Conservation (phyloP, 805 yeast species). For the Starmera caribaea region DNA sequence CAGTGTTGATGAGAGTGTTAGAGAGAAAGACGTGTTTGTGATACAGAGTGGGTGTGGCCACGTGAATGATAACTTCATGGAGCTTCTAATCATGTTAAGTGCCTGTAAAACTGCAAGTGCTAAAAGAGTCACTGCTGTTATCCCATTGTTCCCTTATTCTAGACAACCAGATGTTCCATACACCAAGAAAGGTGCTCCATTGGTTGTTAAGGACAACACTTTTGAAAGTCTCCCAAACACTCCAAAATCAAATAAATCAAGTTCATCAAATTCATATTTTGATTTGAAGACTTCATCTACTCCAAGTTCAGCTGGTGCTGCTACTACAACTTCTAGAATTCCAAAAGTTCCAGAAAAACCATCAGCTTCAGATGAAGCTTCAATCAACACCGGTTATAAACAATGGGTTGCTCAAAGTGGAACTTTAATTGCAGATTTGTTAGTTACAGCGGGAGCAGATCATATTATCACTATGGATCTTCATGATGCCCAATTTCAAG, state of each 20-base stretch:
- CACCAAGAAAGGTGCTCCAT: slow-evolving; percentile 68
- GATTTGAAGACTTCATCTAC: not conserved
- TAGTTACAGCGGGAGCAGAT: slow-evolving; percentile 92
- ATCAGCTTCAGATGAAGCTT: slow-evolving; percentile 22
- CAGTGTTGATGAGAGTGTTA: slow-evolving; percentile 75
- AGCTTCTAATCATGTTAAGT: slow-evolving; percentile 77
- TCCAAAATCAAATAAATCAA: slow-evolving; percentile 21
- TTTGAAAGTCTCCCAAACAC: slow-evolving; percentile 42
- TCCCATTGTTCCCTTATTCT: slow-evolving; percentile 92
- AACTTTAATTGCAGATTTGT: slow-evolving; percentile 76
- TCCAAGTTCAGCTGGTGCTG: slow-evolving; percentile 6
- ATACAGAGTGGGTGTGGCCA: slow-evolving; percentile 84
- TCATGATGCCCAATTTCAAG: slow-evolving; percentile 97
- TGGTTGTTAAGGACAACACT: slow-evolving; percentile 29
- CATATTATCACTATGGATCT: slow-evolving; percentile 96
- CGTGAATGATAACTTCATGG: slow-evolving; percentile 90
- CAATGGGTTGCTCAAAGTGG: slow-evolving; percentile 97
- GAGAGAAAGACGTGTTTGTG: slow-evolving; percentile 95
- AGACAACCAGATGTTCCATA: slow-evolving; percentile 94
- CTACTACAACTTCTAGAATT: slow-evolving; percentile 11
- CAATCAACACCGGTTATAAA: slow-evolving; percentile 60
- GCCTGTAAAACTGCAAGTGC: slow-evolving; percentile 99
- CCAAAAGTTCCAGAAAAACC: slow-evolving; percentile 26
- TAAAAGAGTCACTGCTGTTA: slow-evolving; percentile 85
- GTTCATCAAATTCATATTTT: slow-evolving; percentile 4